Evolutionary conservation across 768 basidiomycete species (phyloP).

Genomic region (Amyloporia xantha): DNA sequence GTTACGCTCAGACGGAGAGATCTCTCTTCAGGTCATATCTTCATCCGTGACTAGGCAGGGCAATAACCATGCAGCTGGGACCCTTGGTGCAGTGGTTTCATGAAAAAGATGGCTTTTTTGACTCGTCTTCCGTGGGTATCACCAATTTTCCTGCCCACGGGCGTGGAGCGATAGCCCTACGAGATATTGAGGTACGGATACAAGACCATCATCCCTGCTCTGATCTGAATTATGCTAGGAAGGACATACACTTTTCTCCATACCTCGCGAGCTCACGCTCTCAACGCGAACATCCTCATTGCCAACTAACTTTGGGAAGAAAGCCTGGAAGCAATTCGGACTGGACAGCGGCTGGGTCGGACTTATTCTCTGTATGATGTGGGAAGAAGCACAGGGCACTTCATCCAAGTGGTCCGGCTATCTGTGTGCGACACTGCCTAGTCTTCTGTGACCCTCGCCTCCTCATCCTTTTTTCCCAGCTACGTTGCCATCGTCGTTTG

Average conservation of each 20-base stretch:
- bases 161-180: slow-evolving; percentile 67
- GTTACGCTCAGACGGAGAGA: no score
- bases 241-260: slow-evolving; percentile 70
- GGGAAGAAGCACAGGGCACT: slow-evolving; percentile 67
- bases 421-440: slow-evolving; percentile 45
- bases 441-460: background rate
- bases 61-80: background rate
- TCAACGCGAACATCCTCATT: slow-evolving; percentile 73
- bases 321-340: slow-evolving; percentile 54
- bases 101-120: slow-evolving; percentile 42
- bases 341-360: slow-evolving; percentile 78
- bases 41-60: background rate
- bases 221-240: slow-evolving; percentile 36
- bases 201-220: background rate
- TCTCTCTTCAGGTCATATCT: background rate
- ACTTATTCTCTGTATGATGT: slow-evolving; percentile 93
- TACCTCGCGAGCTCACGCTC: slow-evolving; percentile 73
- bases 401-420: slow-evolving; percentile 68
- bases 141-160: slow-evolving; percentile 48
- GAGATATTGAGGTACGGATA: slow-evolving; percentile 59
- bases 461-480: slow-evolving; percentile 29
- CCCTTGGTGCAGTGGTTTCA: slow-evolving; percentile 56
- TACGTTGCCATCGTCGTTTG: slow-evolving; percentile 64
- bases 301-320: slow-evolving; percentile 47
- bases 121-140: slow-evolving; percentile 39